These are phyloP conservation scores for Rasamsonia emersonii DNA, from an alignment of 2,329 filamentous ascomycete species.

Conservation along the genomic window DNA sequence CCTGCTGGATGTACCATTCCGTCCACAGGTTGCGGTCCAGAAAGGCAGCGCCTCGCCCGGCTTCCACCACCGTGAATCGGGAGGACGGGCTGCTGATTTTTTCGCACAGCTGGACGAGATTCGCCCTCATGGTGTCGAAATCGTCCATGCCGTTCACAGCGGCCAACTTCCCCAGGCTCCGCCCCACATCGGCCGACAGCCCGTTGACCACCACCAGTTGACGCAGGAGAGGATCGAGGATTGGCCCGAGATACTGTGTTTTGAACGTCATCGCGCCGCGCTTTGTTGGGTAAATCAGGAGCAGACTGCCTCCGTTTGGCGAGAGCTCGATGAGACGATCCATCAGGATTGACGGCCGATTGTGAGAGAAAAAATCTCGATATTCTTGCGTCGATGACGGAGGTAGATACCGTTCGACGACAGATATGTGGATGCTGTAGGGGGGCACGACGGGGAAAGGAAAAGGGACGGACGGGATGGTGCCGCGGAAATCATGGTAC, in stretches of 20 bases:
- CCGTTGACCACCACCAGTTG: conserved; percentile 51
- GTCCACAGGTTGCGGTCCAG: conserved; percentile 50
- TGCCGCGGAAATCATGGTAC: conserved; percentile 47
- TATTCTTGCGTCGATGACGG: conserved; percentile 52
- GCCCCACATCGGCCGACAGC: conserved; percentile 49
- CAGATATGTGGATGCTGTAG: conserved; percentile 50
- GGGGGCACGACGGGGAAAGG: conserved; percentile 53
- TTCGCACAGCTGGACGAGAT: conserved; percentile 32
- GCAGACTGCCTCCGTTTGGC: conserved; percentile 45
- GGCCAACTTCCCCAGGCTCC: conserved; percentile 45
- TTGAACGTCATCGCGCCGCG: conserved; percentile 51
- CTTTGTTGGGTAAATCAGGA: conserved; percentile 56
- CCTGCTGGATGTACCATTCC: conserved; percentile 58
- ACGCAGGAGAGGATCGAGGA: conserved; percentile 53
- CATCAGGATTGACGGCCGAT: conserved; percentile 49
- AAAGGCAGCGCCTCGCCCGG: conserved; percentile 42
- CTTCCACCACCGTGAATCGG: conserved; percentile 40
- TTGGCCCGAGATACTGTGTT: conserved; percentile 50
- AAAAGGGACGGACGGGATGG: conserved; percentile 37
- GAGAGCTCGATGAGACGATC: conserved; percentile 55
- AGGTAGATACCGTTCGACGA: conserved; percentile 59
- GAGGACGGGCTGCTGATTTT: conserved; percentile 28
- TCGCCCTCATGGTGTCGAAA: conserved; percentile 42
- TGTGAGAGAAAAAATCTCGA: conserved; percentile 47
- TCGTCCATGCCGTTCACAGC: conserved; percentile 47